Percentiles rank a stretch among this genome's conserved stretches.
Evolutionary conservation across 495 filamentous ascomycete species (phyloP).

Genomic region (Parmelia sp.): DNA sequence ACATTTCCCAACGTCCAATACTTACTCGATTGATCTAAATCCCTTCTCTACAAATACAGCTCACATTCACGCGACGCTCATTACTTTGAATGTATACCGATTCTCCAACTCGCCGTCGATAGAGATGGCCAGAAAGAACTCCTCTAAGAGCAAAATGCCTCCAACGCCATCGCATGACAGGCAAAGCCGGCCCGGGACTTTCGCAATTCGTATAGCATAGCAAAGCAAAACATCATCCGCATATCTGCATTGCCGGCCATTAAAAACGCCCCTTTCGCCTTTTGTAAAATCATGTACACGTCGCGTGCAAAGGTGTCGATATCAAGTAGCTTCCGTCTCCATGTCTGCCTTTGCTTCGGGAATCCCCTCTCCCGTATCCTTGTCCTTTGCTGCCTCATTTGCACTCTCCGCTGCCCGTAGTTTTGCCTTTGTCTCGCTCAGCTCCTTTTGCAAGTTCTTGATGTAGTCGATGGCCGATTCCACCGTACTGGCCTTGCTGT

Average conservation of each 20-base stretch:
- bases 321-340: neutral
- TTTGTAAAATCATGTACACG: neutral
- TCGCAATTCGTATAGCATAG: neutral
- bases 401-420: conserved; percentile 55
- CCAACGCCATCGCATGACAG: no score
- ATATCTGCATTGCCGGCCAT: conserved; percentile 7
- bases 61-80: neutral
- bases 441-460: conserved; percentile 68
- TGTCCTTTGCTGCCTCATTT: neutral
- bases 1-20: no score
- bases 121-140: neutral
- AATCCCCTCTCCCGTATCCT: conserved; percentile 2
- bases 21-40: neutral
- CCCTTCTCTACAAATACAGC: neutral
- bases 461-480: conserved; percentile 96
- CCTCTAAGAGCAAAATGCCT: neutral
- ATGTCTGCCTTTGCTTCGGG: neutral
- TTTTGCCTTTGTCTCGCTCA: conserved; percentile 58
- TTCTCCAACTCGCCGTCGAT: neutral
- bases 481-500: conserved; percentile 92
- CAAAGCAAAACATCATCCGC: neutral
- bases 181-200: neutral
- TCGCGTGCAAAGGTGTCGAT: neutral
- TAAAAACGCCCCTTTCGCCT: neutral
- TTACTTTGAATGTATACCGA: neutral